phyloP scores from a whole-genome alignment of 805 yeast species.

The Teunomyces barrocoloradensis region DNA sequence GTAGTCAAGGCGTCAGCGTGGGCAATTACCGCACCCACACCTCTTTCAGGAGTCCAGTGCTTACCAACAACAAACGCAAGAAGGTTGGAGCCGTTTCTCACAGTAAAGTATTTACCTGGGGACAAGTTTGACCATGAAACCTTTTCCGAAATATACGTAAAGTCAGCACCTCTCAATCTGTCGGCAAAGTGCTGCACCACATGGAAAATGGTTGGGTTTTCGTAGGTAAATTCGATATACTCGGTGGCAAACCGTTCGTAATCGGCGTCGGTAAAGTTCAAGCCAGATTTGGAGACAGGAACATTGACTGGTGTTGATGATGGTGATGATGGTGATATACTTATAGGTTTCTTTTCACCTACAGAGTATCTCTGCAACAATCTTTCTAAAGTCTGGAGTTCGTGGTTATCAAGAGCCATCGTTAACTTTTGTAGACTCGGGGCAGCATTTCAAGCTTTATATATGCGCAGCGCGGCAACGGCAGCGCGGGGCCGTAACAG shows the following conservation, averaged over 20 bases:
- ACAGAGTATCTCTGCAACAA: constrained; percentile 3
- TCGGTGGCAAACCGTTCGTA: constrained; percentile 31
- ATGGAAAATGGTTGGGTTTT: constrained; percentile 74
- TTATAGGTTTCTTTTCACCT: neutral
- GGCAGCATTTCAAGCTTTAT: neutral
- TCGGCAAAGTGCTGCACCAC: constrained; percentile 54
- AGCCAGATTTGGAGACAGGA: neutral
- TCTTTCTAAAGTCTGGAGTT: constrained; percentile 1
- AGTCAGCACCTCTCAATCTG: constrained; percentile 57
- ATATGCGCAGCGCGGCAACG: neutral
- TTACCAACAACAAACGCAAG: constrained; percentile 70
- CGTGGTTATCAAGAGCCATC: neutral
- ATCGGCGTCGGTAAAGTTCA: neutral
- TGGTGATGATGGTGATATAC: neutral
- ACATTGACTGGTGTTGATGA: neutral
- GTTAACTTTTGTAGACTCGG: neutral
- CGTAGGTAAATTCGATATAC: constrained; percentile 69
- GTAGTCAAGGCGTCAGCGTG: constrained; percentile 74
- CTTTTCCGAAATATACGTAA: constrained; percentile 63
- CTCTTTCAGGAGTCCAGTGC: constrained; percentile 60
- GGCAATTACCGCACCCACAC: constrained; percentile 70
- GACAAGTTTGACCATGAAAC: constrained; percentile 46
- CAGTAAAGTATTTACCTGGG: constrained; percentile 62
- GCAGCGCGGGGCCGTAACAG: neutral
- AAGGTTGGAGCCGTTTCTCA: constrained; percentile 65